phyloP scores from a whole-genome alignment of 345 rosid species.

The Eucalyptus tenuipes region DNA sequence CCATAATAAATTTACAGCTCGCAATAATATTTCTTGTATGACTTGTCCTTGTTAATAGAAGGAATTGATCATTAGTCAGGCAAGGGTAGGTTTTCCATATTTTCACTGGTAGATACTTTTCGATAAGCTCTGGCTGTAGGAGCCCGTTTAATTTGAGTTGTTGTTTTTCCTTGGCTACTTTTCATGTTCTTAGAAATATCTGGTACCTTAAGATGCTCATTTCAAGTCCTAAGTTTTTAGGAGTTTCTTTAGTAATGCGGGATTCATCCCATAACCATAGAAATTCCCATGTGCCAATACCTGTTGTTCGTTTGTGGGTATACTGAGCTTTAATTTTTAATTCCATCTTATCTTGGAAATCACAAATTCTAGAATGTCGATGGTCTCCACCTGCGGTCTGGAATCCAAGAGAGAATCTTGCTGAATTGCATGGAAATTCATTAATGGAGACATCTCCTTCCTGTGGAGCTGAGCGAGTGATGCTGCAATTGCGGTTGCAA shows the following conservation, averaged over 20 bases:
- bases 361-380: constrained; percentile 57
- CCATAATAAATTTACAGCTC: no score
- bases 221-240: background rate
- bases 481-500: background rate
- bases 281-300: background rate
- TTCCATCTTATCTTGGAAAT: background rate
- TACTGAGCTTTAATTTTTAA: background rate
- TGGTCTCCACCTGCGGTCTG: constrained; percentile 97
- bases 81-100: background rate
- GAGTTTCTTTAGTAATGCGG: background rate
- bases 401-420: constrained; percentile 92
- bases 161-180: background rate
- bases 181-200: background rate
- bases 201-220: background rate
- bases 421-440: constrained; percentile 88
- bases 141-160: background rate
- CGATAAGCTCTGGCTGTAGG: background rate
- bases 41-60: no score
- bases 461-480: constrained; percentile 74
- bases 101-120: background rate
- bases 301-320: background rate
- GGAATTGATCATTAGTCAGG: constrained; percentile 90
- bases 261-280: background rate
- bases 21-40: no score
- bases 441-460: constrained; percentile 86